These are phyloP conservation scores for Chloranthus sessilifolius DNA, from an alignment of 164 flowering plant species.

Conservation along the genomic window DNA sequence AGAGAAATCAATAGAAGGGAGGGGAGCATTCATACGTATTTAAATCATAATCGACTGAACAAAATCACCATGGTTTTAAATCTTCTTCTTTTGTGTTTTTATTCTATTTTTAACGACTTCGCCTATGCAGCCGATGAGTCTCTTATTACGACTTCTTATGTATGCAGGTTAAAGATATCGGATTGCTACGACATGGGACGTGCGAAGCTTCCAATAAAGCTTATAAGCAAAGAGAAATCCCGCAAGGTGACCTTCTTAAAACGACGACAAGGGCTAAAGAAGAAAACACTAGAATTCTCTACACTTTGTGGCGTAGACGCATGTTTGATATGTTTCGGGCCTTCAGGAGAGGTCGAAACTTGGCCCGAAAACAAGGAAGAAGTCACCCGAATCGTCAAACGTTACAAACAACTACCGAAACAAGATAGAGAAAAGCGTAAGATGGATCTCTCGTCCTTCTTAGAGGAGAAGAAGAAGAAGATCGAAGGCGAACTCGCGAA, in stretches of 20 bases:
- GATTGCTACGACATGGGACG: constrained; percentile 32
- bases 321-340: constrained; percentile 13
- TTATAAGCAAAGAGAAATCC: constrained; percentile 11
- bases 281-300: constrained; percentile 21
- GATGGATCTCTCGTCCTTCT: background rate
- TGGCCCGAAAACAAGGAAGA: constrained; percentile 5
- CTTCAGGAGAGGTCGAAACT: background rate
- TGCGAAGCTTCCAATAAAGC: constrained; percentile 8
- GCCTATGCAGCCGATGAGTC: too few relatives aligned
- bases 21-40: constrained; percentile 58
- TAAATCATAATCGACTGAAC: too few relatives aligned
- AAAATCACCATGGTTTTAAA: too few relatives aligned
- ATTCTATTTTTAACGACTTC: too few relatives aligned
- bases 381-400: constrained; percentile 3
- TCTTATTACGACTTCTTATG: too few relatives aligned
- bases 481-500: background rate
- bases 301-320: constrained; percentile 24
- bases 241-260: constrained; percentile 17
- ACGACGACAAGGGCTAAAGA: constrained; percentile 17
- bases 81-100: too few relatives aligned
- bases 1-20: background rate
- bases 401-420: background rate
- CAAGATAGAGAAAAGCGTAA: constrained; percentile 6
- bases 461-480: constrained; percentile 3
- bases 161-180: too few relatives aligned